Percentiles rank a stretch among this genome's conserved stretches.
These are phyloP conservation scores for Beauveria medogensis DNA, from an alignment of 2,329 filamentous ascomycete genomes.

Conservation along the genomic window DNA sequence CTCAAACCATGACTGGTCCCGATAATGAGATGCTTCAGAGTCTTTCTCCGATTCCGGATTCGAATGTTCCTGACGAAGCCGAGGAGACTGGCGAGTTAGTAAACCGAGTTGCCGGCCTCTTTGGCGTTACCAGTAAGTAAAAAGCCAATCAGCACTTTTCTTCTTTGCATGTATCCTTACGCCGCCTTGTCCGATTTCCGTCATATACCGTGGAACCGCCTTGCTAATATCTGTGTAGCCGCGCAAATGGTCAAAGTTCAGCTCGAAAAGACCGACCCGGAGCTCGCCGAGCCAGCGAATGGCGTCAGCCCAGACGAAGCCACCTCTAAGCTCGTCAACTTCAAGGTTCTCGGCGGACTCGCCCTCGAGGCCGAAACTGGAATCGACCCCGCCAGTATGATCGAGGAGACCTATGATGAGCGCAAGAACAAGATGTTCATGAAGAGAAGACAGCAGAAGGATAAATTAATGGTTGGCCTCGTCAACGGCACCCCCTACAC, in stretches of 20 bases:
- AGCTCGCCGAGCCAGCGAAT: neutral
- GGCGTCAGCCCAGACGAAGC: too few relatives aligned
- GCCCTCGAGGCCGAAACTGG: neutral
- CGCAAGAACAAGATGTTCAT: neutral
- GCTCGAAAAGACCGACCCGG: neutral
- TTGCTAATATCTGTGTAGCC: neutral
- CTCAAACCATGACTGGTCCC: too few relatives aligned
- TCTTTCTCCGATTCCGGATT: too few relatives aligned
- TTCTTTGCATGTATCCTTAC: neutral
- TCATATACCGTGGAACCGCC: too few relatives aligned
- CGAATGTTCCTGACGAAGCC: too few relatives aligned
- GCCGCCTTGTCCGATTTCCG: neutral
- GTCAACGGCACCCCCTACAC: slow-evolving; percentile 27
- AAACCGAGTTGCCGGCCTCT: neutral
- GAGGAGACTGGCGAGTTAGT: too few relatives aligned
- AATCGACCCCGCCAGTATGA: neutral
- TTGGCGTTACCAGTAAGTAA: neutral
- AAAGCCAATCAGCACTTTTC: neutral
- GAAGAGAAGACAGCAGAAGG: neutral
- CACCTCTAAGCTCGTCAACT: neutral
- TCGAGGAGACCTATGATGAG: neutral
- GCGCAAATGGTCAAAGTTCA: neutral
- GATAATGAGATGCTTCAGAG: too few relatives aligned
- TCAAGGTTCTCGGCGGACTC: too few relatives aligned
- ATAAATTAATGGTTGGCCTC: slow-evolving; percentile 14